A percentile compares a stretch with the other conserved stretches of the same genome.
These are phyloP conservation scores for Coemansia sp. DNA, from an alignment of 192 early-diverging fungal species.

Conservation along the genomic window DNA sequence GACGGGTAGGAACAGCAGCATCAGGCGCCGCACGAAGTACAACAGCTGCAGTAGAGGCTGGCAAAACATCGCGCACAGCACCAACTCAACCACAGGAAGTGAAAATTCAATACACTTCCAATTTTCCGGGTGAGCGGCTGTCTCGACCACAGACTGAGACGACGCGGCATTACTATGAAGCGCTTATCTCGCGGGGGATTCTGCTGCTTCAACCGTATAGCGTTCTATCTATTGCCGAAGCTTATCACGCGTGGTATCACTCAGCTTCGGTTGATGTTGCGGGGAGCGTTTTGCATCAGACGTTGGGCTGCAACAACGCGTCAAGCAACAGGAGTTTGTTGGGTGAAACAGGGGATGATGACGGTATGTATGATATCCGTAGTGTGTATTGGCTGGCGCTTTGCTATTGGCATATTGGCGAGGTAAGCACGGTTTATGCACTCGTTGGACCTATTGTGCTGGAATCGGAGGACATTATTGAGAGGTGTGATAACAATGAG, in stretches of 20 bases:
- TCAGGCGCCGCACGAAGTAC: slow-evolving; percentile 2
- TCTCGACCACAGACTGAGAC: slow-evolving; percentile 33
- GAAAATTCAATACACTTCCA: neutral
- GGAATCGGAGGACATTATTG: slow-evolving; percentile 35
- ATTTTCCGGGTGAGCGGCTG: neutral
- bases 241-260: slow-evolving; percentile 52
- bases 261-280: slow-evolving; percentile 20
- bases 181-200: slow-evolving; percentile 44
- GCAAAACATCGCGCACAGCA: neutral
- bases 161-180: slow-evolving; percentile 32
- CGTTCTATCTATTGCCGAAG: slow-evolving; percentile 42
- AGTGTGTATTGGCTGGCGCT: slow-evolving; percentile 52
- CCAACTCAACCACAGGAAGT: neutral
- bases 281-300: slow-evolving; percentile 36
- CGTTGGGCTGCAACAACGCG: slow-evolving; percentile 9
- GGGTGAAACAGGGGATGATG: neutral
- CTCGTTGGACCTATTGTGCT: slow-evolving; percentile 24
- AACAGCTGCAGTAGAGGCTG: neutral
- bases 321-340: neutral
- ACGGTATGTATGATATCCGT: slow-evolving; percentile 29
- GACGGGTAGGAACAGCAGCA: neutral
- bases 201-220: slow-evolving; percentile 37
- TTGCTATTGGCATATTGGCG: slow-evolving; percentile 52
- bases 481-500: slow-evolving; percentile 4
- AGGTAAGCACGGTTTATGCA: slow-evolving; percentile 31